Evolutionary conservation across 2,329 filamentous ascomycete species (phyloP), one percentile per base, ranked within the genome.

Genomic region (Microdochium bolleyi): DNA sequence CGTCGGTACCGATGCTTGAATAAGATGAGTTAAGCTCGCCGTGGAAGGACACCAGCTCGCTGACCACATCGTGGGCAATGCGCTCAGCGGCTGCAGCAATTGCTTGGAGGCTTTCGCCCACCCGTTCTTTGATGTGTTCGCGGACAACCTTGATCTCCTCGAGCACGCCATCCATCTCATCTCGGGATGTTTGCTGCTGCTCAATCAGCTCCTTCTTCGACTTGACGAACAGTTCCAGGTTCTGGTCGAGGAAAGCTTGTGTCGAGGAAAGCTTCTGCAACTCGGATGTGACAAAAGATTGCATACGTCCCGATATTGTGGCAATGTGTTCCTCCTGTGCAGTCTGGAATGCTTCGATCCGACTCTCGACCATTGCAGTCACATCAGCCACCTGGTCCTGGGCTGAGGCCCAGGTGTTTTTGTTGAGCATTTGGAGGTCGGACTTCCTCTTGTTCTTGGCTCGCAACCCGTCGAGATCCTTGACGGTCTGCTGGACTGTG

Each of bases 121-220:
- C 89, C 56, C 87, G 87, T 49, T 81, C 76, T 73, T 96, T 96
- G 51, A 97, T 89, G 51, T 89, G 85, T 66, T 96, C 88, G 22
- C 92, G 83, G 24, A 97, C 77, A n/a, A 82, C 83, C 65, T 92
- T 92, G 66, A 97, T 96, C 65, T 95, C 92, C 62, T 94, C 89
- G 10, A 99, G 77, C 1, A 96, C 86, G n/a, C 82, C 76, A 61
- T 96, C 92, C 88, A 96, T 91, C 53, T 92, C 87, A 49, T 92
- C 84, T 62, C 87, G 89, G 2, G 90, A 87, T 56, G 78, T 75
- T 24, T 79, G 75, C 53, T 84, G 87, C 61, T 88, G 84, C 44
- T 80, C 74, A 24, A 87, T 78, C 16, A 95, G 78, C 59, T 87
- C 81, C 50, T 76, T 55, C n/a, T 61, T 51, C 0, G 61, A 60